Base-by-base conservation (phyloP, 169 alveolate species). In the Neospora caninum region DNA sequence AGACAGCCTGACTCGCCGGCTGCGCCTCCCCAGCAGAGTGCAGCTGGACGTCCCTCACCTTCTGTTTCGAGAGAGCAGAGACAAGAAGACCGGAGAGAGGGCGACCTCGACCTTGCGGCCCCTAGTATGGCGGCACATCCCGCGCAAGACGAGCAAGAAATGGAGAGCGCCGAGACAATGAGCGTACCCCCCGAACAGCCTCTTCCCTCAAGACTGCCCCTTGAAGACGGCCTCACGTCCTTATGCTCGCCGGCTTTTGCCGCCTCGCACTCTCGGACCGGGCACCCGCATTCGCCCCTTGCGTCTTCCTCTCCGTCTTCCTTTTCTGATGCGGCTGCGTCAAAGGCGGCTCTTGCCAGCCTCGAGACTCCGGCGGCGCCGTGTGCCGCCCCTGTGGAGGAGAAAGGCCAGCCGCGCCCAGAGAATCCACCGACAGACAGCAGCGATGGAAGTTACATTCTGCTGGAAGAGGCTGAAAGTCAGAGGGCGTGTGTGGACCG, bases 401-500 rank as follows among this genome's bases (percentile, higher is more conserved):
- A 1, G 73, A 18, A 53, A 18, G n/a, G 4, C 7, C 34, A 64
- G 31, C 7, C 25, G 31, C 73, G 73, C 31, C 73, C 4, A 29
- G 73, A 64, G 34, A 64, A 64, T 27, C 73, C 73, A 16, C 20
- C 31, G 73, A 64, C 73, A 78, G 86, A 38, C 45, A 78, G 86
- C 45, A 78, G 86, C 45, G 86, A 78, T 22, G 86, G 86, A n/a
- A 78, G 86, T n/a, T 78, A 78, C 45, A 38, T 78, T 22, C 45
- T 36, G 7, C 22, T 78, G 49, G 43, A 78, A 1, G 86, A 78
- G 1, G 45, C 43, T 10, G 86, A 78, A 29, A 16, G n/a, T 49
- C 34, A 64, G 20, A 64, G 34, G 73, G 73, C 25, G 73, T 64
- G 34, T 64, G 22, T 49, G 58, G 58, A 49, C 58, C 58, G 58